Percentiles rank a stretch among this genome's conserved stretches.
Evolutionary conservation across 768 basidiomycete species (phyloP).

Genomic region (Naganishia randhawae): DNA sequence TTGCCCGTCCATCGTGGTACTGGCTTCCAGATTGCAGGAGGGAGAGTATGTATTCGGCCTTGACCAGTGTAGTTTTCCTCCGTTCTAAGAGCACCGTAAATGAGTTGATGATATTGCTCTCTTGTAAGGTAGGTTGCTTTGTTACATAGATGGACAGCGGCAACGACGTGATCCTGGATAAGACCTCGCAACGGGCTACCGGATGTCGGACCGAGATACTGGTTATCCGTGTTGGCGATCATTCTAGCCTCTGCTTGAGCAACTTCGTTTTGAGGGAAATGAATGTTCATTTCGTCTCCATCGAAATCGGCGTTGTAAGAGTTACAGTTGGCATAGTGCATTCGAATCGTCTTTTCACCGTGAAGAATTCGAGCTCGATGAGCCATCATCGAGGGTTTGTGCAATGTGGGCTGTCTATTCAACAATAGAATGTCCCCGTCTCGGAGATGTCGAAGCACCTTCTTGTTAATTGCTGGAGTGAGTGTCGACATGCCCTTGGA

Average conservation of each 20-base stretch:
- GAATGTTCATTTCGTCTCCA: constrained; percentile 99
- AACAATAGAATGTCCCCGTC: constrained; percentile 94
- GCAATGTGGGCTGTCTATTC: constrained; percentile 95
- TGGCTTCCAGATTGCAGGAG: constrained; percentile 90
- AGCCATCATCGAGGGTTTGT: constrained; percentile 99
- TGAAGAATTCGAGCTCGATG: constrained; percentile 85
- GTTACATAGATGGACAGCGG: constrained; percentile 98
- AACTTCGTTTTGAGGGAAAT: constrained; percentile 96
- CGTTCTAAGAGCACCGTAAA: constrained; percentile 88
- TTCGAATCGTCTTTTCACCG: constrained; percentile 97
- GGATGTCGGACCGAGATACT: constrained; percentile 97
- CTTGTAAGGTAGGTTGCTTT: constrained; percentile 91
- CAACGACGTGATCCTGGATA: constrained; percentile 98
- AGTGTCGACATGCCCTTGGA: constrained; percentile 63
- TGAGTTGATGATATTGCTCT: constrained; percentile 90
- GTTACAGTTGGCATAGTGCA: constrained; percentile 99
- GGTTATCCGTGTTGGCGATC: constrained; percentile 96
- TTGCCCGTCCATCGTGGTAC: constrained; percentile 93
- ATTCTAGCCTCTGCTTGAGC: constrained; percentile 89
- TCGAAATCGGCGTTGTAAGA: constrained; percentile 96
- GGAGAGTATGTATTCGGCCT: constrained; percentile 70
- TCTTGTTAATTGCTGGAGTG: constrained; percentile 82
- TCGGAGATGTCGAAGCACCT: constrained; percentile 88
- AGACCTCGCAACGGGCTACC: constrained; percentile 95
- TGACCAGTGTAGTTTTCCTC: constrained; percentile 66